Conservation (phyloP, 2,329 filamentous ascomycete genomes). For the Phyllosticta ampelicida region DNA sequence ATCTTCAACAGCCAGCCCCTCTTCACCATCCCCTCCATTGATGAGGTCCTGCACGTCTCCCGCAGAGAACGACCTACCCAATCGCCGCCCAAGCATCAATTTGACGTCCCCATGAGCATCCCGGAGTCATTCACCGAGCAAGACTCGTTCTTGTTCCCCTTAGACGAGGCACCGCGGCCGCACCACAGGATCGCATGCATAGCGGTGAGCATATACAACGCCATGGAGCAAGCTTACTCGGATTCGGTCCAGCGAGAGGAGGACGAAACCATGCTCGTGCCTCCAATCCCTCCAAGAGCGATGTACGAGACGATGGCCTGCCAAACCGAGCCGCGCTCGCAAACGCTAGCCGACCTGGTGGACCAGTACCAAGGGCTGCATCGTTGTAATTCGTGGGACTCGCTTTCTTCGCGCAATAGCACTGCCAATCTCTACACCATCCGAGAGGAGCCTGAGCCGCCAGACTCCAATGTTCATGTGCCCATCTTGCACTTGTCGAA, state of each 20-base stretch:
- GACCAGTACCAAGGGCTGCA: neutral
- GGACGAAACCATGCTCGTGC: neutral
- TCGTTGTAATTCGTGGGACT: neutral
- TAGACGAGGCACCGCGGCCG: neutral
- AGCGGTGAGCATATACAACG: neutral
- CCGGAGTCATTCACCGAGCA: neutral
- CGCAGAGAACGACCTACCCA: neutral
- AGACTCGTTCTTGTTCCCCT: neutral
- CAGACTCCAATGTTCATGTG: neutral
- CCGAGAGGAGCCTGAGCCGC: neutral
- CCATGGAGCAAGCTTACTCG: neutral
- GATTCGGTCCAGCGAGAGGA: neutral
- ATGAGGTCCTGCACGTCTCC: slow-evolving; percentile 1
- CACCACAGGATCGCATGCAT: neutral
- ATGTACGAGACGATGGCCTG: neutral
- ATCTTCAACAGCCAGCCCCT: slow-evolving; percentile 2
- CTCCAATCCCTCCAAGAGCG: neutral
- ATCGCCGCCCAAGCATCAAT: neutral
- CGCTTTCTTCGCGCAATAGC: neutral
- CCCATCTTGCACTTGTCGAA: neutral
- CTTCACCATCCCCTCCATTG: slow-evolving; percentile 4
- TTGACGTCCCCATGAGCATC: neutral
- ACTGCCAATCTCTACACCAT: neutral
- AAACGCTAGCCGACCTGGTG: neutral
- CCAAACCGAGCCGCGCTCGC: neutral